Evolutionary conservation across 371 early-diverging fungal genomes (phyloP).

Genomic region (Apophysomyces sp.): DNA sequence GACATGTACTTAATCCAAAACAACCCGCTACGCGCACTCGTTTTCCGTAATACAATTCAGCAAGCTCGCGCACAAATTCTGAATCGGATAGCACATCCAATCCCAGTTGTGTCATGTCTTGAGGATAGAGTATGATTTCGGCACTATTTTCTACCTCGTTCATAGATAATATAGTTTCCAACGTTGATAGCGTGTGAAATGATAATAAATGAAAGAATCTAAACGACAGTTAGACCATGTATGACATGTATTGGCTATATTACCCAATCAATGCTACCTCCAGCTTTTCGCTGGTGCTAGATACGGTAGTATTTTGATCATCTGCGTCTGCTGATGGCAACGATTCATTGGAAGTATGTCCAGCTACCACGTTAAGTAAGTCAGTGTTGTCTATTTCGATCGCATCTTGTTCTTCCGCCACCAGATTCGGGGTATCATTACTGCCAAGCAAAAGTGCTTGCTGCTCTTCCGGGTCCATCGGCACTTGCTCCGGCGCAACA

Average conservation of each 20-base stretch:
- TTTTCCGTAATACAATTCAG: conserved; percentile 41
- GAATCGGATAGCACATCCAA: conserved; percentile 43
- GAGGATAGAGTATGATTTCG: conserved; percentile 21
- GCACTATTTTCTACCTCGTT: conserved; percentile 22
- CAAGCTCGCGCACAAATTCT: conserved; percentile 41
- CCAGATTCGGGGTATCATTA: conserved; percentile 3
- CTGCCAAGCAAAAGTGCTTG: conserved; percentile 20
- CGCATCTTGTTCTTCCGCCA: conserved; percentile 35
- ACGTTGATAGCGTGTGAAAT: conserved; percentile 19
- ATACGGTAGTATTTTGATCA: conserved; percentile 4
- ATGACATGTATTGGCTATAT: not conserved
- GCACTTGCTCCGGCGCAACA: conserved; percentile 6
- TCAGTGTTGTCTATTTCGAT: conserved; percentile 28
- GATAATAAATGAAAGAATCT: conserved; percentile 51
- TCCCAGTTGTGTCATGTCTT: conserved; percentile 47
- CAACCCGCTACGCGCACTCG: conserved; percentile 23
- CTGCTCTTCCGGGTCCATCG: conserved; percentile 14
- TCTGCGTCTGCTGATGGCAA: not conserved
- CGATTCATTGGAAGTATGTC: conserved; percentile 12
- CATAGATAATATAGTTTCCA: conserved; percentile 26
- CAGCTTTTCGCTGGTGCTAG: conserved; percentile 7
- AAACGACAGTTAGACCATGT: not conserved
- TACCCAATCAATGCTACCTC: conserved; percentile 16
- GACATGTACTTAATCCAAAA: conserved; percentile 7
- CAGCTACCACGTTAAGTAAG: conserved; percentile 28